Base-by-base conservation (phyloP, 139 green algal genomes). In the Chlorella ohadii region DNA sequence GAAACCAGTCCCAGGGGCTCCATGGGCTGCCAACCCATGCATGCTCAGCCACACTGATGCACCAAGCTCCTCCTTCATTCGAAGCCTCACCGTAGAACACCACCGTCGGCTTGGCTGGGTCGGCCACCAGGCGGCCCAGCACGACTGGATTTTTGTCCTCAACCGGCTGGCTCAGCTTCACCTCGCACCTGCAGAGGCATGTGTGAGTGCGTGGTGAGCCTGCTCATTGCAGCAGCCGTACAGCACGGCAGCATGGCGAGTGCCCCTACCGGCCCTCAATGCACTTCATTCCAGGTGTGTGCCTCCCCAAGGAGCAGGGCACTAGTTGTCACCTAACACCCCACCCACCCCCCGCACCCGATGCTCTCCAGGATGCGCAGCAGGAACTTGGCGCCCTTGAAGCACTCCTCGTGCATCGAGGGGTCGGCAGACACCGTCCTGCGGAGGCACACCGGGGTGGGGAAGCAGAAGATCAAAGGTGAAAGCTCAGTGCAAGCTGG, bases 111-210 rank as follows among this genome's bases (percentile, higher is more conserved):
- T 85, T 79, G 31, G 86, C 68, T 4, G 92, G 88, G 86, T 95
- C 87, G 31, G 86, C 59, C 9, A 94, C 96, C 31, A 99, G 86
- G 16, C 96, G 91, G 4, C 91, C 96, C 27, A 98, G 88, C 25
- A 98, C 95, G 27, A 98, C 88, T 0, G 96, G 96, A 88, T 98
- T 97, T 81, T 94, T 95, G 84, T 93, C 94, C 68, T 93, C 90
- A 20, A 81, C 64, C 34, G 90, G 75, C 81, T 84, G 82, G 27
- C 3, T 23, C 51, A 59, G 51, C 51, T 59, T 59, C 12, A 59
- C 51, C 51, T 59, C 51, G 15, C 51, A 59, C 51, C 51, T 59
- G 51, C 51, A 59, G 9, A 9, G 44, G 44, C 7, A 51, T 51
- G 44, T 51, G 44, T 51, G n/a, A n/a, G 44, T 51, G 44, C 44